Evolutionary conservation across 2,329 filamentous ascomycete genomes (phyloP).

Genomic region (Colletotrichum sp.): DNA sequence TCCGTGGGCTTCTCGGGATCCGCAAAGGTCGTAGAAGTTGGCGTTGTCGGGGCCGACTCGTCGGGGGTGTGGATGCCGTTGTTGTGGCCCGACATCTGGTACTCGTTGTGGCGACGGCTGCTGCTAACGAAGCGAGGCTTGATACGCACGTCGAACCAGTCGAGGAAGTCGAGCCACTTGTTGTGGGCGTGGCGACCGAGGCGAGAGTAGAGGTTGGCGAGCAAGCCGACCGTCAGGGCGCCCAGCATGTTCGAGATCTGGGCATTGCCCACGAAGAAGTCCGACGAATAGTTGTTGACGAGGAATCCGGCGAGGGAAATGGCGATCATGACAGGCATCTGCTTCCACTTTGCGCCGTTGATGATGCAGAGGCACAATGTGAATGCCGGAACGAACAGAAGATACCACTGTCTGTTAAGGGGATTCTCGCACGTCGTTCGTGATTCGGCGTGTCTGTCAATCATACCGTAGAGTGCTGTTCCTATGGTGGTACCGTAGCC

Average conservation of each 20-base stretch:
- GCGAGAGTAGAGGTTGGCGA: conserved; percentile 81
- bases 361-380: conserved; percentile 75
- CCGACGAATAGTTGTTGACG: conserved; percentile 75
- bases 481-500: conserved; percentile 71
- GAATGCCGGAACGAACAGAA: conserved; percentile 71
- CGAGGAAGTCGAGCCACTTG: conserved; percentile 50
- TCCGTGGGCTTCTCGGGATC: conserved; percentile 21
- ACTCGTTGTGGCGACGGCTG: conserved; percentile 25
- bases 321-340: conserved; percentile 76
- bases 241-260: conserved; percentile 81
- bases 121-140: conserved; percentile 38
- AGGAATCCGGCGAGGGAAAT: conserved; percentile 78
- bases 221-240: conserved; percentile 75
- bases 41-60: conserved; percentile 11
- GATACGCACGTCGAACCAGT: conserved; percentile 56
- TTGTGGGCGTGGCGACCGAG: conserved; percentile 65
- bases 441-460: conserved; percentile 52
- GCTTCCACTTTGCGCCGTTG: conserved; percentile 82
- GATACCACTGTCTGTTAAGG: conserved; percentile 52
- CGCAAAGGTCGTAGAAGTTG: background rate
- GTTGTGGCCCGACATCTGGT: conserved; percentile 13
- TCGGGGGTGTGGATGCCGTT: background rate
- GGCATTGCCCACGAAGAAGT: conserved; percentile 70
- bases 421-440: conserved; percentile 38
- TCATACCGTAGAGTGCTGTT: conserved; percentile 61